Conservation (phyloP, 1,284 basidiomycete genomes). For the Puccinia triticina region DNA sequence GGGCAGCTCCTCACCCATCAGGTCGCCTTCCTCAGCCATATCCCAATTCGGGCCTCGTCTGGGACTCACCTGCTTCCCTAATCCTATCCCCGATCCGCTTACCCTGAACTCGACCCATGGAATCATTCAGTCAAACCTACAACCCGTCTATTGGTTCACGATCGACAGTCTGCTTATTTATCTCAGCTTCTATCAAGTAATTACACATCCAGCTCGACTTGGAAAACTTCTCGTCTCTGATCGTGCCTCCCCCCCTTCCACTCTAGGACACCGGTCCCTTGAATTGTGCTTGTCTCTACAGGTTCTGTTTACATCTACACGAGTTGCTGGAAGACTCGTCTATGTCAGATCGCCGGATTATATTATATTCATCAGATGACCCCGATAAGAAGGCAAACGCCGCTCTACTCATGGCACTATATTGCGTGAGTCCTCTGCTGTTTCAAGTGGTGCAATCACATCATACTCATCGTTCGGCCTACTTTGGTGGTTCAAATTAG, state of each 20-base stretch:
- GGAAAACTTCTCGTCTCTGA: neutral
- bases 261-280: constrained; percentile 81
- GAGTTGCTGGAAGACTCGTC: constrained; percentile 73
- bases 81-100: constrained; percentile 49
- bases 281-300: constrained; percentile 54
- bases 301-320: constrained; percentile 89
- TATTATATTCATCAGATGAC: constrained; percentile 84
- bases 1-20: neutral
- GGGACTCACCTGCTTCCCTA: constrained; percentile 52
- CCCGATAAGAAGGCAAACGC: constrained; percentile 89
- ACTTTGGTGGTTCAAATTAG: constrained; percentile 62
- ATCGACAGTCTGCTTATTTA: constrained; percentile 90
- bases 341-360: constrained; percentile 68
- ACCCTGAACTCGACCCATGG: constrained; percentile 28
- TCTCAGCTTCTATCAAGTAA: constrained; percentile 82
- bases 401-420: constrained; percentile 85
- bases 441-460: constrained; percentile 46
- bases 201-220: neutral
- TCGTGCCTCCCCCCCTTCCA: neutral
- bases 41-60: constrained; percentile 38
- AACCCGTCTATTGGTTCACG: constrained; percentile 62
- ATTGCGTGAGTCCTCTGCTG: constrained; percentile 68
- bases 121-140: constrained; percentile 13
- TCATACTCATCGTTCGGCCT: neutral
- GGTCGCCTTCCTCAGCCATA: constrained; percentile 24